Base-by-base conservation (phyloP, 306 rosid species). In the Malus asiatica region DNA sequence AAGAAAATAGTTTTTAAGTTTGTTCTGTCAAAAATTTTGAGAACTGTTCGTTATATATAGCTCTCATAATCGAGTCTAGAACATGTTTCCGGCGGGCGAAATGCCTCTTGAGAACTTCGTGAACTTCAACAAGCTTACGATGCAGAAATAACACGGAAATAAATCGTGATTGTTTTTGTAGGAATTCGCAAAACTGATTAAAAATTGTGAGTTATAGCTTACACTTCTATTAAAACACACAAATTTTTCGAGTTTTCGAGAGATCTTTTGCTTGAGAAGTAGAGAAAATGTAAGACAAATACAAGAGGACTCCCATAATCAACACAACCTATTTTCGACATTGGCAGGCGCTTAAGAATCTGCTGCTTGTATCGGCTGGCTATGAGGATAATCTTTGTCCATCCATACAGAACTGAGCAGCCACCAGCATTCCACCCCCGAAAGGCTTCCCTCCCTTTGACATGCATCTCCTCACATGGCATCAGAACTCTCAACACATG, bases 331-430 rank as follows among this genome's bases (percentile, higher is more conserved):
- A 48, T 15, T 19, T 51, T 51, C 55, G 55, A 51, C 55, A 16
- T 0, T 51, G 20, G 55, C 55, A 25, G 58, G n/a, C 11, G 27
- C 29, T 3, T 20, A 46, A 14, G 67, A 57, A 16, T 23, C 68
- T 68, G 6, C 68, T 66, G 6, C 20, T 35, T 32, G 66, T 45
- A 29, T 45, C 30, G 8, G 60, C 77, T 20, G 45, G 76, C 55
- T 33, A 44, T 30, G 48, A 66, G 23, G 29, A 69, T 80, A 71
- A 38, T 75, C 74, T 76, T 68, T 29, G 38, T 69, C 77, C 77
- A 75, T 32, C 73, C 78, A 73, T 19, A 75, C 16, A 82, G 33
- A 79, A 72, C 70, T 72, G 78, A 57, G 60, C 53, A 68, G 76
- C 86, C 75, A 55, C 70, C 73, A 69, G 42, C 2, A 20, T 25